These are phyloP conservation scores for Pythium diclinum DNA, from an alignment of 352 stramenopile species.

Conservation along the genomic window DNA sequence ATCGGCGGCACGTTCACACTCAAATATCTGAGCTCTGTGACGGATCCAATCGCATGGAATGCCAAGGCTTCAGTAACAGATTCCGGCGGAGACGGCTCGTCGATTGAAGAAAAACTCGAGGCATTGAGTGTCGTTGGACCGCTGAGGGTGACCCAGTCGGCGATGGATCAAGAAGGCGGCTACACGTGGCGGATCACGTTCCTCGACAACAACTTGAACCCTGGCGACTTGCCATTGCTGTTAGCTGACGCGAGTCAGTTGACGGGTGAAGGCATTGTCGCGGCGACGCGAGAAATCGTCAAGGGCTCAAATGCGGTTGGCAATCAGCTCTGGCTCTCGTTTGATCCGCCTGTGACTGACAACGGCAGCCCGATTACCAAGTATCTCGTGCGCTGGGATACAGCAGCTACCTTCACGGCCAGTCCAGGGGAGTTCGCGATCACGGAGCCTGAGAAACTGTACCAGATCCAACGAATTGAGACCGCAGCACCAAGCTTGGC, in stretches of 20 bases:
- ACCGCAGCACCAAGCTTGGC: constrained; percentile 48
- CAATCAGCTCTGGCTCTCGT: constrained; percentile 74
- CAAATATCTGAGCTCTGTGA: constrained; percentile 39
- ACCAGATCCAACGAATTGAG: constrained; percentile 47
- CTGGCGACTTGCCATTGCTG: constrained; percentile 54
- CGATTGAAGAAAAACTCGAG: constrained; percentile 71
- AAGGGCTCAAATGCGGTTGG: constrained; percentile 74
- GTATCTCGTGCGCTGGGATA: constrained; percentile 71
- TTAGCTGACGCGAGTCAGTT: constrained; percentile 32
- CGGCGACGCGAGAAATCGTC: constrained; percentile 41
- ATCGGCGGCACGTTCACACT: constrained; percentile 65
- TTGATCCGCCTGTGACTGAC: constrained; percentile 57
- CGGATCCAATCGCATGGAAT: constrained; percentile 46
- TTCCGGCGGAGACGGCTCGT: constrained; percentile 48
- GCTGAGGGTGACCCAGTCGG: constrained; percentile 38
- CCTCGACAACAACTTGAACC: constrained; percentile 64
- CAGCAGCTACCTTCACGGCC: constrained; percentile 43
- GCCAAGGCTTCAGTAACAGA: constrained; percentile 36
- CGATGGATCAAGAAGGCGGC: constrained; percentile 50
- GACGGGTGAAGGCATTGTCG: constrained; percentile 41
- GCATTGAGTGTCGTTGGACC: constrained; percentile 49
- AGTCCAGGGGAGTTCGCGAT: constrained; percentile 48
- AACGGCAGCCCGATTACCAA: constrained; percentile 64
- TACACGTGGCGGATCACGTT: constrained; percentile 74
- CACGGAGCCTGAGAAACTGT: constrained; percentile 50